phyloP scores from a whole-genome alignment of 768 basidiomycete genomes.

The Phylloporus arenicola region DNA sequence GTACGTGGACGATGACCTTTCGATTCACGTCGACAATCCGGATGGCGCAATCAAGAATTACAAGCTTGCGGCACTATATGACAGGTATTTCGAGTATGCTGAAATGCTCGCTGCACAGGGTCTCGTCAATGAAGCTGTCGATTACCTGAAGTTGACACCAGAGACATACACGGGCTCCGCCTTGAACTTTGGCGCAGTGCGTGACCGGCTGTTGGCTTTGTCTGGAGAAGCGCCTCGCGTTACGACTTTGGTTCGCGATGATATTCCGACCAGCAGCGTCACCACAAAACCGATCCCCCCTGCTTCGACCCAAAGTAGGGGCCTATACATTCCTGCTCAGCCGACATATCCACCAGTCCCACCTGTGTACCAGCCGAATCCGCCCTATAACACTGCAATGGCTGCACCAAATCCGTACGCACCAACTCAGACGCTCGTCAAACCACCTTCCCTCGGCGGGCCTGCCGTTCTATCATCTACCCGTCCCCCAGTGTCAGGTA shows the following conservation, averaged over 20 bases:
- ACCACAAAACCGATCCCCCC: slow-evolving; percentile 16
- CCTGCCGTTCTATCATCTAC: slow-evolving; percentile 37
- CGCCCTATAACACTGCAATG: neutral
- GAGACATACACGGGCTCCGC: slow-evolving; percentile 64
- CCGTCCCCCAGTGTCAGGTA: slow-evolving; percentile 38
- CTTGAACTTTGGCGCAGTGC: slow-evolving; percentile 37
- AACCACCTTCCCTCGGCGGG: slow-evolving; percentile 39
- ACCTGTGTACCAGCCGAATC: slow-evolving; percentile 10
- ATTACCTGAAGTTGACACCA: slow-evolving; percentile 77
- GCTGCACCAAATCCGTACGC: slow-evolving; percentile 4
- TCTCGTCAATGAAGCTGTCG: slow-evolving; percentile 74
- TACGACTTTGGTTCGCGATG: slow-evolving; percentile 24
- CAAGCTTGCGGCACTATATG: slow-evolving; percentile 83
- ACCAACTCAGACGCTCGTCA: slow-evolving; percentile 28
- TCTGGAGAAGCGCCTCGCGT: slow-evolving; percentile 24
- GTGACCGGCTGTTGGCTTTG: slow-evolving; percentile 43
- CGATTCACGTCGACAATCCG: slow-evolving; percentile 33
- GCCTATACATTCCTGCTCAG: slow-evolving; percentile 15
- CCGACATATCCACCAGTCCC: slow-evolving; percentile 32
- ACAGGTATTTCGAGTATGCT: slow-evolving; percentile 93
- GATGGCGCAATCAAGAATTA: slow-evolving; percentile 51
- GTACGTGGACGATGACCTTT: slow-evolving; percentile 72
- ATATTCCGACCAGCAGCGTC: slow-evolving; percentile 28
- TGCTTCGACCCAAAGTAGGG: slow-evolving; percentile 19
- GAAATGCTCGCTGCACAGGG: slow-evolving; percentile 88